A percentile compares a stretch with the other conserved stretches of the same genome.
phyloP scores from a whole-genome alignment of 2,329 filamentous ascomycete genomes.

The Colletotrichum sp. region DNA sequence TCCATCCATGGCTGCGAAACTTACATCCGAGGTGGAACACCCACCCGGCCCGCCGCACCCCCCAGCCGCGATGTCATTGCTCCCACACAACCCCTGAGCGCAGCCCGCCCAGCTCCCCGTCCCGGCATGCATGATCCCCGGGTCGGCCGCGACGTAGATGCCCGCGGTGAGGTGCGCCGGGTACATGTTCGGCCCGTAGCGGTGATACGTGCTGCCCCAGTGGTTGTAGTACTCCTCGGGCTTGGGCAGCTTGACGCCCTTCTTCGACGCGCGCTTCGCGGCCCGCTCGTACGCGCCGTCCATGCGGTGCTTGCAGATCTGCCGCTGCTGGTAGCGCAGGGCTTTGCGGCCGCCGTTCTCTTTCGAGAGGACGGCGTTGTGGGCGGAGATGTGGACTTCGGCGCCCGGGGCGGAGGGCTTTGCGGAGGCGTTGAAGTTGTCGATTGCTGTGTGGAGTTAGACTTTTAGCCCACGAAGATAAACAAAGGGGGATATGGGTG shows the following conservation, averaged over 20 bases:
- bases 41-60: conserved; percentile 47
- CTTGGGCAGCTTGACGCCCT: conserved; percentile 51
- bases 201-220: conserved; percentile 59
- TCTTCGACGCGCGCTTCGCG: conserved; percentile 51
- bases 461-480: not conserved
- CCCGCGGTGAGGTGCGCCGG: conserved; percentile 46
- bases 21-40: conserved; percentile 2
- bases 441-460: conserved; percentile 18
- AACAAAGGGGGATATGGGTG: not conserved
- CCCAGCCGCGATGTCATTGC: conserved; percentile 44
- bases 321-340: conserved; percentile 42
- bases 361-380: conserved; percentile 65
- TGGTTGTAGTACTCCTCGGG: conserved; percentile 56
- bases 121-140: conserved; percentile 34
- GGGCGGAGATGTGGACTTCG: conserved; percentile 70
- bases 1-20: not conserved
- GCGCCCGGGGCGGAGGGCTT: conserved; percentile 46
- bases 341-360: conserved; percentile 19
- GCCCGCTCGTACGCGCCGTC: conserved; percentile 65
- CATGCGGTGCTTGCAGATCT: conserved; percentile 36
- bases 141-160: conserved; percentile 51
- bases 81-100: not conserved
- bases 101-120: conserved; percentile 39
- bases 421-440: conserved; percentile 44
- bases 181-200: conserved; percentile 53